A percentile compares a stretch with the other conserved stretches of the same genome.
phyloP scores from a whole-genome alignment of 768 basidiomycete species.

The Termitomyces sp. region DNA sequence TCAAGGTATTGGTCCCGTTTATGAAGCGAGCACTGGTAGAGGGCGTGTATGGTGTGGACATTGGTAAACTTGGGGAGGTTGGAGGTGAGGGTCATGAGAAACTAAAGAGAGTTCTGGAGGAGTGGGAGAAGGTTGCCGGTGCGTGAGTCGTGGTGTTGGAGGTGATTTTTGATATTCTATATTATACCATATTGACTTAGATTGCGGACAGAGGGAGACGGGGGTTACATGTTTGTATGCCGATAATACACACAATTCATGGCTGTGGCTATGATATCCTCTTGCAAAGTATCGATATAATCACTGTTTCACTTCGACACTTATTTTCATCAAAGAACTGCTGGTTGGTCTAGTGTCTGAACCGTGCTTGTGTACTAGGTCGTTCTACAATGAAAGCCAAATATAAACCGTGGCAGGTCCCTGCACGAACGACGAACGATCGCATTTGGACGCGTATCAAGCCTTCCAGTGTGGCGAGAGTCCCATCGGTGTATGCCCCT shows the following conservation, averaged over 20 bases:
- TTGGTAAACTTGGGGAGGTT: conserved; percentile 15
- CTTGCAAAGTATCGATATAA: too few relatives aligned
- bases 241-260: background rate
- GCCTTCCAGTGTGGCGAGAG: too few relatives aligned
- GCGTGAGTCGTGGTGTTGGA: background rate
- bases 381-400: too few relatives aligned
- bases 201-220: background rate
- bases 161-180: background rate
- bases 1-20: conserved; percentile 64
- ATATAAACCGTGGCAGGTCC: too few relatives aligned
- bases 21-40: conserved; percentile 62
- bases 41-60: conserved; percentile 59
- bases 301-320: too few relatives aligned
- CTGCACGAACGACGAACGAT: too few relatives aligned
- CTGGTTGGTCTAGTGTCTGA: too few relatives aligned
- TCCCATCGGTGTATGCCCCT: too few relatives aligned
- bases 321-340: too few relatives aligned
- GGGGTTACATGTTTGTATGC: background rate
- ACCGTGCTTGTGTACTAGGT: too few relatives aligned
- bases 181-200: background rate
- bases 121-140: conserved; percentile 25
- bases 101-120: conserved; percentile 20
- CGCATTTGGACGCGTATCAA: too few relatives aligned
- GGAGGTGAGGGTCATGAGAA: conserved; percentile 17
- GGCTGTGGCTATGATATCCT: too few relatives aligned